Evolutionary conservation across 306 rosid species (phyloP), one percentile per base, ranked within the genome.

Genomic region (Cicer chorassanicum): DNA sequence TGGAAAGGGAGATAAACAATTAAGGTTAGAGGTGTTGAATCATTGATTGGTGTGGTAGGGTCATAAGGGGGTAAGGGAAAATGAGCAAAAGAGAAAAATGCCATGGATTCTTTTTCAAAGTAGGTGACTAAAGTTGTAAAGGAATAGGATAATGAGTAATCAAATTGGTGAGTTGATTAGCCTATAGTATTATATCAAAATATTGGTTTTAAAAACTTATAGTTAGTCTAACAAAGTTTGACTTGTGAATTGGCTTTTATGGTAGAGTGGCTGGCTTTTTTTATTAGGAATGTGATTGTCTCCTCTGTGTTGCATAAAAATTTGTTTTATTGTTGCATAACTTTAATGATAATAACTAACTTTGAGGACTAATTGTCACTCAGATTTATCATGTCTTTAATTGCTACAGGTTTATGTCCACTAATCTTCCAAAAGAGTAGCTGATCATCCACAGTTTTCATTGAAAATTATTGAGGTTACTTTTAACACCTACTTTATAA

Each of bases 201-300:
- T 66, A 66, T 65, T 65, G 43, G 43, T 40, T 55, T 19, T 48
- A 43, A n/a, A n/a, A 66, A 36, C 46, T 83, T 66, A 4, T 29
- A 76, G 80, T 76, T 76, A 72, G 84, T 76, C 84, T 76, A 80
- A 84, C 77, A 50, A 66, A 29, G 84, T 80, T 80, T 84, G 87
- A 84, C 87, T 84, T 84, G 45, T 72, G 80, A 84, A 72, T 80
- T 71, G 66, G 79, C 87, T 75, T 72, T 75, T 56, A 41, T 75
- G 69, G 42, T 43, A 36, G 44, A 65, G 76, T 66, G 84, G 39
- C 57, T 57, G 21, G 44, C 73, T 83, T 72, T 73, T 73, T 68
- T 65, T 19, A 14, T 49, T 70, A 38, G 29, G 54, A 65, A 74
- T 82, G 74, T 70, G 64, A 54, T 46, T 15, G 45, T 39, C 12